These are phyloP conservation scores for Tylopilus plumbeoviolaceoides DNA, from an alignment of 768 basidiomycete species.

Conservation along the genomic window DNA sequence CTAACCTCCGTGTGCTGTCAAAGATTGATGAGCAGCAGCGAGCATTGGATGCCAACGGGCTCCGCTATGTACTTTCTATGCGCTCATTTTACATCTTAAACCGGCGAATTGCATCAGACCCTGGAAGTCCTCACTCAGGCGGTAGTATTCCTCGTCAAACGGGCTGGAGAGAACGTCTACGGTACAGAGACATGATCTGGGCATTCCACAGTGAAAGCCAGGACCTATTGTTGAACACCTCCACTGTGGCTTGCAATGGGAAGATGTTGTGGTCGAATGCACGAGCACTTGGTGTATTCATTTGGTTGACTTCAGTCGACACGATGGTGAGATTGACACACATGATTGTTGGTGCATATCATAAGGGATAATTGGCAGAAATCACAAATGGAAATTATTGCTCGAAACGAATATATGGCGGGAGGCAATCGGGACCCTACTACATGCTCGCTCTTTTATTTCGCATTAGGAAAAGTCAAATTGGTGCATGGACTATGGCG, in stretches of 20 bases:
- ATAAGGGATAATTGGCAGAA: conserved; percentile 44
- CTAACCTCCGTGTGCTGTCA: neutral
- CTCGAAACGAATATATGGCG: conserved; percentile 89
- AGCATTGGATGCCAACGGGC: conserved; percentile 87
- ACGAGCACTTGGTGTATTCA: conserved; percentile 74
- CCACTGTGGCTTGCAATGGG: conserved; percentile 66
- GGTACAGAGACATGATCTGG: conserved; percentile 95
- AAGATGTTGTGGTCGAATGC: conserved; percentile 93
- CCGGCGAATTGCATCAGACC: conserved; percentile 48
- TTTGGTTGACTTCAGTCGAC: conserved; percentile 84
- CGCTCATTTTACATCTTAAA: conserved; percentile 88
- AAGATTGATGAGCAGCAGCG: conserved; percentile 88
- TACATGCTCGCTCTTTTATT: conserved; percentile 87
- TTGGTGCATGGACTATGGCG: conserved; percentile 95
- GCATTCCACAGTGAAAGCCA: conserved; percentile 96
- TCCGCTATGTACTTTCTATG: conserved; percentile 91
- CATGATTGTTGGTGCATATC: neutral
- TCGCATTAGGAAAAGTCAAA: conserved; percentile 88
- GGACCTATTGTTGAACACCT: conserved; percentile 70
- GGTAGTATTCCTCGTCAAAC: conserved; percentile 41
- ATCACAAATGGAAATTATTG: conserved; percentile 80
- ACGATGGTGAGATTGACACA: conserved; percentile 54
- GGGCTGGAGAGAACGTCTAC: conserved; percentile 69
- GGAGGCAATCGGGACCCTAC: conserved; percentile 87
- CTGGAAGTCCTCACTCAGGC: conserved; percentile 43